Evolutionary conservation across 108 stramenopile genomes (phyloP), one percentile per base, ranked within the genome.

Genomic region (Mayamaea pseudoterrestris): DNA sequence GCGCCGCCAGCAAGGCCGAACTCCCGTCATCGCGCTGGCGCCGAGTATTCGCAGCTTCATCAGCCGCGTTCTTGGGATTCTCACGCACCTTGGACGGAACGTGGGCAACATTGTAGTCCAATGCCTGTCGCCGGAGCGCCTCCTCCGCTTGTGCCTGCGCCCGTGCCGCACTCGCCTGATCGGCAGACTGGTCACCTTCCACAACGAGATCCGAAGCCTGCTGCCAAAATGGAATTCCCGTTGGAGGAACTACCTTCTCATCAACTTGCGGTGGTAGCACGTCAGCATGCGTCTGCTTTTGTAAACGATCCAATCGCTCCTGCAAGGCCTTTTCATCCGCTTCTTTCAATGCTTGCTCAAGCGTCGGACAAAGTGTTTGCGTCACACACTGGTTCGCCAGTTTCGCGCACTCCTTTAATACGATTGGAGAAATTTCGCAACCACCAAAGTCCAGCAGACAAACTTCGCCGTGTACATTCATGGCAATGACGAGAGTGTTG

Each of bases 391-490:
- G 36, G 26, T 69, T 52, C 5, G 74, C 81, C 12, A 72, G 39
- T 28, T 59, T 53, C 42, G 74, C 68, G 28, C 72, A 74, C 35
- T 56, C 35, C 42, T 65, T 65, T 21, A 90, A 55, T 36, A 79
- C 58, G 14, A 41, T 29, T 0, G 73, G 71, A 42, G 55, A 31
- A 9, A 90, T 27, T 50, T 82, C 88, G 55, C 76, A 76, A 16
- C 88, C 88, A 14, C 87, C 87, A 53, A 63, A 90, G 50, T 84
- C 88, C 0, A 90, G 50, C 30, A 76, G 62, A 56, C 83, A 93
- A 54, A 95, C 66, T 63, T 95, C 93, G 8, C 76, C 71, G 52
- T 95, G 89, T 11, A 66, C 69, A 39, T 92, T 95, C 63, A 85
- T 70, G 25, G 80, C 78, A 55, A 77, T 71, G 14, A 61, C 50